Evolutionary conservation across 495 filamentous ascomycete genomes (phyloP).

Genomic region (Pseudomonodictys pantanalensis): DNA sequence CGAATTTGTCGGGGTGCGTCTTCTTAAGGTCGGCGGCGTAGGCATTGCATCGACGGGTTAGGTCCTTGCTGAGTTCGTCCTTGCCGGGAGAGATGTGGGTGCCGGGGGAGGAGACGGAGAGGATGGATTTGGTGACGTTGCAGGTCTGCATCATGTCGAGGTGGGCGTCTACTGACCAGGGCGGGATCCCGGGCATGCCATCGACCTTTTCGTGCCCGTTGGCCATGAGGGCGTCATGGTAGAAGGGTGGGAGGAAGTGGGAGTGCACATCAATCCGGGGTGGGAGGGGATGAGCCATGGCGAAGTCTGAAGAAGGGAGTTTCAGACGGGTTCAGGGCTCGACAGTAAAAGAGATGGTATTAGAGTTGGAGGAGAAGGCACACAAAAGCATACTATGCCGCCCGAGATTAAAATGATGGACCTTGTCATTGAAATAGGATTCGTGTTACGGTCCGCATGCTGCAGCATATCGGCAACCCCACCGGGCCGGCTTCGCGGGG

Average conservation of each 20-base stretch:
- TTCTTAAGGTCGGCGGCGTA: slow-evolving; percentile 44
- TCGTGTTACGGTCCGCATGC: no score
- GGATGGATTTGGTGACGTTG: slow-evolving; percentile 50
- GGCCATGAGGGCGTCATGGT: slow-evolving; percentile 39
- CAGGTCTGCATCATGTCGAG: slow-evolving; percentile 48
- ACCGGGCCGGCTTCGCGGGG: no score
- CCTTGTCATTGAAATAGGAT: no score
- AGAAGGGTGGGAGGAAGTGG: slow-evolving; percentile 42
- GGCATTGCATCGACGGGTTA: slow-evolving; percentile 44
- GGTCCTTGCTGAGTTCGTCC: slow-evolving; percentile 30
- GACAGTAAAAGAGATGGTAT: no score
- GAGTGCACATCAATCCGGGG: slow-evolving; percentile 41
- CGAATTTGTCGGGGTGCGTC: slow-evolving; percentile 43
- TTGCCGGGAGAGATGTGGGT: slow-evolving; percentile 46
- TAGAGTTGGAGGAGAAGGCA: no score
- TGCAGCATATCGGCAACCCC: no score
- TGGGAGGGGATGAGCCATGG: slow-evolving; percentile 10
- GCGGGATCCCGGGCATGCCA: slow-evolving; percentile 50
- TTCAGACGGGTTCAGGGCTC: no score
- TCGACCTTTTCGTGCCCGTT: slow-evolving; percentile 44
- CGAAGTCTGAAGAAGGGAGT: neutral
- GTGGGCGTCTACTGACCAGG: slow-evolving; percentile 47
- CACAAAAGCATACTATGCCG: no score
- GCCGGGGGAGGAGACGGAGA: slow-evolving; percentile 53
- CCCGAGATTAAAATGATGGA: no score